Percentiles rank a stretch among this genome's conserved stretches.
phyloP scores from a whole-genome alignment of 2,329 filamentous ascomycete genomes.

The Bisporella sp. region DNA sequence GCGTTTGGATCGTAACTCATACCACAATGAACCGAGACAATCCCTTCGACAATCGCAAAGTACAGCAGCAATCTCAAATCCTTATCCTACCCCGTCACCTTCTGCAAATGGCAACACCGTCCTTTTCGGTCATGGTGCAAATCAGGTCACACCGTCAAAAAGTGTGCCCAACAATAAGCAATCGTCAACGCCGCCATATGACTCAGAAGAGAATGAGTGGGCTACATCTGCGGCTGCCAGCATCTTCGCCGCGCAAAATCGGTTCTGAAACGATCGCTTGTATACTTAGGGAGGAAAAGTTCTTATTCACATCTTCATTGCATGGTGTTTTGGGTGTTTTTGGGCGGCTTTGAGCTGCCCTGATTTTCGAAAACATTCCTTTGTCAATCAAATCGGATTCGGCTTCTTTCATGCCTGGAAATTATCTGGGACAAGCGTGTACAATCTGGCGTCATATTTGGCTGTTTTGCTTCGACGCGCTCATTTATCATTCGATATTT shows the following conservation, averaged over 20 bases:
- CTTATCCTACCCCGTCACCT: constrained; percentile 62
- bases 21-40: constrained; percentile 35
- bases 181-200: constrained; percentile 94
- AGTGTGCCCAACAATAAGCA: constrained; percentile 49
- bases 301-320: constrained; percentile 26
- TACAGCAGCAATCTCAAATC: constrained; percentile 53
- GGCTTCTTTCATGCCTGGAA: no score
- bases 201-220: constrained; percentile 92
- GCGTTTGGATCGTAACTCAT: constrained; percentile 48
- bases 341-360: constrained; percentile 9
- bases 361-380: constrained; percentile 18
- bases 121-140: constrained; percentile 56
- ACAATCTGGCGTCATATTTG: no score
- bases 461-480: no score
- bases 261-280: constrained; percentile 36
- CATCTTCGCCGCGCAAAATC: constrained; percentile 67
- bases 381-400: constrained; percentile 7
- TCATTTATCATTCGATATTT: no score
- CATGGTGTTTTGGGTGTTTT: constrained; percentile 24
- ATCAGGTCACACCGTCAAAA: constrained; percentile 41
- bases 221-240: constrained; percentile 74
- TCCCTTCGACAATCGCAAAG: constrained; percentile 56
- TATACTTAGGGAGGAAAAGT: constrained; percentile 24
- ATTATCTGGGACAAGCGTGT: no score
- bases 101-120: constrained; percentile 78